Percentiles rank a stretch among this genome's conserved stretches.
Conservation (phyloP, 768 basidiomycete species). For the Rhodotorula paludigena region DNA sequence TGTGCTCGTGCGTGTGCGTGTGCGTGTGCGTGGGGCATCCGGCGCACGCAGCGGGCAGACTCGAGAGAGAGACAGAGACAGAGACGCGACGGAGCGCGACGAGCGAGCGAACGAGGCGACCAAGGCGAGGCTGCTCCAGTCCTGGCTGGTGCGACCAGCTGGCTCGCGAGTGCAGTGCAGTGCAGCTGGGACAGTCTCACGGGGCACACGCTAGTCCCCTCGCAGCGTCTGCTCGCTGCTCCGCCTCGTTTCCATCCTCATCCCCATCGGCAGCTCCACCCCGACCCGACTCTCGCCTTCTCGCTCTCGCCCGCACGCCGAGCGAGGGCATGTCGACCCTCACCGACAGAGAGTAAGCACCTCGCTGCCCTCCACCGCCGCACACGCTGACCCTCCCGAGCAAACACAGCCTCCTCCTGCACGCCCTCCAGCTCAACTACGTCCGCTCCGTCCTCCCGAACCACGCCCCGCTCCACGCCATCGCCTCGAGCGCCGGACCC, state of each 20-base stretch:
- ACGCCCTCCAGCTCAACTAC: conserved; percentile 76
- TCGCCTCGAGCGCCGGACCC: not conserved
- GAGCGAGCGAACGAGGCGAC: no score
- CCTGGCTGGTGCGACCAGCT: no score
- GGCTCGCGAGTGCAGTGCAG: no score
- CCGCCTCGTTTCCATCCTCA: not conserved
- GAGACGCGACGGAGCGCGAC: no score
- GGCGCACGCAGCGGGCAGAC: no score
- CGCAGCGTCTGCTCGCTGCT: not conserved
- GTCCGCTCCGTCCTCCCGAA: conserved; percentile 84
- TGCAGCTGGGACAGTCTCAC: not conserved
- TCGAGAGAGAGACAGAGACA: no score
- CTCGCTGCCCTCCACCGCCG: not conserved
- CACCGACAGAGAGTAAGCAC: conserved; percentile 45
- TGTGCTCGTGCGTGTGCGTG: no score
- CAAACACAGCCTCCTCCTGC: conserved; percentile 67
- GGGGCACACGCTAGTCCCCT: not conserved
- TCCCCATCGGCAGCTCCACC: not conserved
- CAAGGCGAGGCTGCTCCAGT: no score
- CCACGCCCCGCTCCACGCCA: conserved; percentile 59
- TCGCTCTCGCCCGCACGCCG: not conserved
- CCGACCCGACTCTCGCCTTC: not conserved
- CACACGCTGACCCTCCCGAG: no score
- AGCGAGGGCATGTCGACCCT: conserved; percentile 44
- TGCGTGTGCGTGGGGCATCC: no score